These are phyloP conservation scores for Biscogniauxia mediterranea DNA, from an alignment of 2,329 filamentous ascomycete species.

Conservation along the genomic window DNA sequence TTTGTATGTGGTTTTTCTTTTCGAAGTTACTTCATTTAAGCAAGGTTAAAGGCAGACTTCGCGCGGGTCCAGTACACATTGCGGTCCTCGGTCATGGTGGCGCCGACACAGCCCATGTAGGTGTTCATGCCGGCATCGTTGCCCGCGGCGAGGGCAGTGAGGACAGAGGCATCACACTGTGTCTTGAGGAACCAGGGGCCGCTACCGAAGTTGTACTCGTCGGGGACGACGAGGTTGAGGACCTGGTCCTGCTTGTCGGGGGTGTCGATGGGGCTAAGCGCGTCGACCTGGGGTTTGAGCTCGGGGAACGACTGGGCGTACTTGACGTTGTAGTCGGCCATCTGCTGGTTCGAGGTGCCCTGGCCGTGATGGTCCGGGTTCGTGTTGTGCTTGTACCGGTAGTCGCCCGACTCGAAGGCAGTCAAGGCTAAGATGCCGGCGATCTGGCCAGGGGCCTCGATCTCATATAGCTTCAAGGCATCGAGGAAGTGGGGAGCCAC, in stretches of 20 bases:
- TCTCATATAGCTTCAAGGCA: slow-evolving; percentile 56
- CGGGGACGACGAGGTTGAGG: slow-evolving; percentile 43
- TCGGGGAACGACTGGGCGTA: slow-evolving; percentile 47
- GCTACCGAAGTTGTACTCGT: slow-evolving; percentile 54
- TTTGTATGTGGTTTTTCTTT: slow-evolving; percentile 6
- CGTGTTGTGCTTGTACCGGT: slow-evolving; percentile 70
- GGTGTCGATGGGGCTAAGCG: slow-evolving; percentile 17
- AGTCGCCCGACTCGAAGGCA: slow-evolving; percentile 67
- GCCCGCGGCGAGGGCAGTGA: slow-evolving; percentile 34
- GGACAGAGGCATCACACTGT: slow-evolving; percentile 39
- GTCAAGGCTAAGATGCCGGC: slow-evolving; percentile 70
- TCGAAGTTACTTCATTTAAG: background rate
- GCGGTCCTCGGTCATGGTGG: slow-evolving; percentile 33
- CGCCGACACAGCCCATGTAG: slow-evolving; percentile 51
- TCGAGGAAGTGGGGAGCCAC: slow-evolving; percentile 57
- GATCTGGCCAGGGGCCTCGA: slow-evolving; percentile 57
- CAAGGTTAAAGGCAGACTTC: slow-evolving; percentile 47
- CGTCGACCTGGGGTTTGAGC: slow-evolving; percentile 33
- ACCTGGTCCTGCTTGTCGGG: slow-evolving; percentile 38
- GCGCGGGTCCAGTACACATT: slow-evolving; percentile 43
- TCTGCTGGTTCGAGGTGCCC: slow-evolving; percentile 63
- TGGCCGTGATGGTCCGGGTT: slow-evolving; percentile 60
- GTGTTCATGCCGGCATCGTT: slow-evolving; percentile 41
- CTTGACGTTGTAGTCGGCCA: slow-evolving; percentile 41
- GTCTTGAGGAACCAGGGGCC: slow-evolving; percentile 51